Conservation (phyloP, 2,329 filamentous ascomycete genomes). For the Pseudogymnoascus sp. region DNA sequence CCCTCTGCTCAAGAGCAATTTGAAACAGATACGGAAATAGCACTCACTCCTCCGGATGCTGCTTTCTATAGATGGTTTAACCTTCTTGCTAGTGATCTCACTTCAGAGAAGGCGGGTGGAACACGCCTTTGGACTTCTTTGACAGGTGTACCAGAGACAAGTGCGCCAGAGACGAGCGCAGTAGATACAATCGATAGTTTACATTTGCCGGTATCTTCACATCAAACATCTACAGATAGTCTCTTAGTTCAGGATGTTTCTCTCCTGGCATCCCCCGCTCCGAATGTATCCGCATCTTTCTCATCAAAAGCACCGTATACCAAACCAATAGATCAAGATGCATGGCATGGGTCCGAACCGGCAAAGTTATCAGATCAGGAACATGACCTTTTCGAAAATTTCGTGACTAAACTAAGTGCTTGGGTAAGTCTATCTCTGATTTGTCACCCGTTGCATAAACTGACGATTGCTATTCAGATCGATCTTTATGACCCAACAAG, state of each 20-base stretch:
- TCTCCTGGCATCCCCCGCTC: not conserved
- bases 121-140: slow-evolving; percentile 3
- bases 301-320: not conserved
- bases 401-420: slow-evolving; percentile 19
- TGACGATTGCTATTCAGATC: slow-evolving; percentile 14
- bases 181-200: not conserved
- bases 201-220: not conserved
- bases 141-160: slow-evolving; percentile 12
- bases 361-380: slow-evolving; percentile 19
- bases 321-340: slow-evolving; percentile 13
- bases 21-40: slow-evolving; percentile 7
- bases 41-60: slow-evolving; percentile 8
- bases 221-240: not conserved
- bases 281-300: not conserved
- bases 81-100: slow-evolving; percentile 12
- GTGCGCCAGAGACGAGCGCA: slow-evolving; percentile 10
- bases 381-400: slow-evolving; percentile 19
- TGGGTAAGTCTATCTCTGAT: slow-evolving; percentile 15
- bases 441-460: not conserved
- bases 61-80: slow-evolving; percentile 13
- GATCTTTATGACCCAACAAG: slow-evolving; percentile 29
- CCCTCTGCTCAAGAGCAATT: not conserved
- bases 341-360: slow-evolving; percentile 17
- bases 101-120: not conserved
- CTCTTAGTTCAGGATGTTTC: not conserved